A percentile compares a stretch with the other conserved stretches of the same genome.
Conservation (phyloP, 2,329 filamentous ascomycete genomes). For the Sclerotinia subarctica region DNA sequence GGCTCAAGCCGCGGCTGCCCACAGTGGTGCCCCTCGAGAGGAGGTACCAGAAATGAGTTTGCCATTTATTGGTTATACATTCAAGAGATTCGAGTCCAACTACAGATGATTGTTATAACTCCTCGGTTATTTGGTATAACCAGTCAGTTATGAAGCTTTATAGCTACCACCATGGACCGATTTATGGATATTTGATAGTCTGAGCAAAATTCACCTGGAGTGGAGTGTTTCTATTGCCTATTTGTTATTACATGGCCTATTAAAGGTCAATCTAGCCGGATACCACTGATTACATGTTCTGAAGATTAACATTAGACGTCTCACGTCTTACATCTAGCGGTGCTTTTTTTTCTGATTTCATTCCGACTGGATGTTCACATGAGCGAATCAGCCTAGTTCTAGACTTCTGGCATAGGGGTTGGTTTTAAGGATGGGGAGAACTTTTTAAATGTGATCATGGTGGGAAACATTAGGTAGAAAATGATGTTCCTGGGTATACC, state of each 20-base stretch:
- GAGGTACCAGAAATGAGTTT: constrained; percentile 92
- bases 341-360: not conserved
- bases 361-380: constrained; percentile 15
- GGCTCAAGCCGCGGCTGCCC: constrained; percentile 62
- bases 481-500: constrained; percentile 12
- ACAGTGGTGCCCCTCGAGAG: constrained; percentile 52
- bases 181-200: constrained; percentile 2
- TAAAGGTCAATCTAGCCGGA: constrained; percentile 12
- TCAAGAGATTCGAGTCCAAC: constrained; percentile 88
- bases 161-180: not conserved
- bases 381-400: constrained; percentile 16
- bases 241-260: constrained; percentile 2
- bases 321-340: constrained; percentile 11
- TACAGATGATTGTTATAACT: constrained; percentile 48
- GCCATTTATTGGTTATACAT: constrained; percentile 95
- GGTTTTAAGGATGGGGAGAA: constrained; percentile 15
- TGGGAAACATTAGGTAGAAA: constrained; percentile 18
- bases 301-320: constrained; percentile 14
- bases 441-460: constrained; percentile 16
- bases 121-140: constrained; percentile 16
- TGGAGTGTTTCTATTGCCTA: constrained; percentile 2
- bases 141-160: not conserved
- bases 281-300: constrained; percentile 16
- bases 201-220: constrained; percentile 2
- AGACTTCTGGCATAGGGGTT: constrained; percentile 17